Evolutionary conservation across 495 filamentous ascomycete species (phyloP).

Genomic region (Penicillium chermesinum): DNA sequence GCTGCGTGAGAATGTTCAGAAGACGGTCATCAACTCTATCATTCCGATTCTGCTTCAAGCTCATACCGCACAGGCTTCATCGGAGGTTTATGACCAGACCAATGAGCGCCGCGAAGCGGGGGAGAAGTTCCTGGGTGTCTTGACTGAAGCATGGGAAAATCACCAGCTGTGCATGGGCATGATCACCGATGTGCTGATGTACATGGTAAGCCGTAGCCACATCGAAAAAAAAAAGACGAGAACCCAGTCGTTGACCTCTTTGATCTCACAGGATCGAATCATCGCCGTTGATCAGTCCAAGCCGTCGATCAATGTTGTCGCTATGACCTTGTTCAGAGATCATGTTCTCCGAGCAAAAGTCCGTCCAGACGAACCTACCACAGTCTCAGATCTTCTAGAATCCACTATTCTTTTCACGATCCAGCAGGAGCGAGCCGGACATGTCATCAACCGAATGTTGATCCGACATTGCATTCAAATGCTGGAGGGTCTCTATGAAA

Average conservation of each 20-base stretch:
- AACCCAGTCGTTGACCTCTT: slow-evolving; percentile 2
- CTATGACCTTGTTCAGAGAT: slow-evolving; percentile 86
- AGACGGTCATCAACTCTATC: slow-evolving; percentile 56
- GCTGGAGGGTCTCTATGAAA: slow-evolving; percentile 87
- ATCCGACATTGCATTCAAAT: slow-evolving; percentile 82
- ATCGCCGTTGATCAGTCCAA: slow-evolving; percentile 64
- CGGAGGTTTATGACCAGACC: slow-evolving; percentile 50
- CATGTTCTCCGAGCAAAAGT: slow-evolving; percentile 60
- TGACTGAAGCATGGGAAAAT: slow-evolving; percentile 77
- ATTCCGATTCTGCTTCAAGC: slow-evolving; percentile 52
- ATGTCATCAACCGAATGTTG: slow-evolving; percentile 78
- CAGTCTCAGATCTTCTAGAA: slow-evolving; percentile 65
- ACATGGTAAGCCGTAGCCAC: slow-evolving; percentile 59
- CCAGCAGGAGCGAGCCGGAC: slow-evolving; percentile 83
- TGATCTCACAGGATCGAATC: slow-evolving; percentile 58
- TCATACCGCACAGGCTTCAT: slow-evolving; percentile 26
- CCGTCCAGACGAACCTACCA: slow-evolving; percentile 36
- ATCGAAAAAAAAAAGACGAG: background rate
- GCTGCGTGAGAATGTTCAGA: slow-evolving; percentile 65
- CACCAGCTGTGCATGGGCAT: slow-evolving; percentile 94
- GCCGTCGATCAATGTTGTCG: slow-evolving; percentile 73
- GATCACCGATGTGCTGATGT: slow-evolving; percentile 97
- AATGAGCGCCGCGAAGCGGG: slow-evolving; percentile 73
- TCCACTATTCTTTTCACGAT: slow-evolving; percentile 86
- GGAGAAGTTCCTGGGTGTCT: slow-evolving; percentile 71